A percentile compares a stretch with the other conserved stretches of the same genome.
Conservation (phyloP, 2,329 filamentous ascomycete genomes). For the Niveomyces coronatus region DNA sequence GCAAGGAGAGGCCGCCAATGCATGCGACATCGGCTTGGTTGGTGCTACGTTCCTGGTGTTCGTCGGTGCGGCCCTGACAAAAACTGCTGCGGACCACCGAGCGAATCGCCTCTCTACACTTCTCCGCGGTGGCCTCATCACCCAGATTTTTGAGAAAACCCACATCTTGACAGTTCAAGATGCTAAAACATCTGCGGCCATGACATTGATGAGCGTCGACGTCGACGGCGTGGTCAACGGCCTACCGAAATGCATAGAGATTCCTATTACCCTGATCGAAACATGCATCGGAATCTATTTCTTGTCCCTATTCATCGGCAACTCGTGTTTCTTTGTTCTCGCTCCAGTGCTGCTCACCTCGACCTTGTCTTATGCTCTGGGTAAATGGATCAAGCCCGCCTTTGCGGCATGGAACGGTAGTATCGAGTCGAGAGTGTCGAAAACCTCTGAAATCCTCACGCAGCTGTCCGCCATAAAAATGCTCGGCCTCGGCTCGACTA, state of each 20-base stretch:
- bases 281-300: not conserved
- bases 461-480: not conserved
- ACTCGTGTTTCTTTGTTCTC: not conserved
- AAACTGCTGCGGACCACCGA: not conserved
- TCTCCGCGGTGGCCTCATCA: constrained; percentile 22
- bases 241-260: not conserved
- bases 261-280: not conserved
- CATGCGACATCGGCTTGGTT: not conserved
- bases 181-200: constrained; percentile 17
- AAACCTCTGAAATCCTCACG: not conserved
- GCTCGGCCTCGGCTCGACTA: not conserved
- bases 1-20: not conserved
- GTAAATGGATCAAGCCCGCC: not conserved
- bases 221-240: not conserved
- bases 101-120: constrained; percentile 19
- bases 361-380: not conserved
- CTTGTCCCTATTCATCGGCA: not conserved
- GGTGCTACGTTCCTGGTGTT: not conserved
- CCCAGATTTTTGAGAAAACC: constrained; percentile 40
- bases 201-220: not conserved
- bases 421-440: not conserved
- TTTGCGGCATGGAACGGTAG: not conserved
- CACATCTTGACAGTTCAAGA: constrained; percentile 19
- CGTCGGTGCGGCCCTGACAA: not conserved
- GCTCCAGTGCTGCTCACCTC: not conserved